Base-by-base conservation (phyloP, 202 grass and related monocot genomes). In the Carex sylvatica region DNA sequence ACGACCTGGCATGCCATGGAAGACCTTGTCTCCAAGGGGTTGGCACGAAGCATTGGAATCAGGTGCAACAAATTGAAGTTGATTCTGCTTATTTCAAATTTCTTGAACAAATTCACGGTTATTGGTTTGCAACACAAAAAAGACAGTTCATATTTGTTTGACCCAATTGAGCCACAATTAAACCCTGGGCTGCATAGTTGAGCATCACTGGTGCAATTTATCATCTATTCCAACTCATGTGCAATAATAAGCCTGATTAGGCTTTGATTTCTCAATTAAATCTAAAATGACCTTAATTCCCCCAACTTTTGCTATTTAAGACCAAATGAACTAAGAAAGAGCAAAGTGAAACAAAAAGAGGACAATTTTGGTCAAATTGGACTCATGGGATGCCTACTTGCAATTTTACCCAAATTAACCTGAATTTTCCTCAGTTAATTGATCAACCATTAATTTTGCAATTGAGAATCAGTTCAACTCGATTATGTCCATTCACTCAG, bases 1-100 rank as follows among this genome's bases (percentile, higher is more conserved):
- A 94, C 95, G 47, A 98, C 92, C 22, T 98, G 95, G 95, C 95
- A 91, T 87, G 88, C 92, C 4, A 95, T 98, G 92, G 95, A 98
- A 80, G 90, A 93, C 59, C 95, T 98, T 87, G 92, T 95, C 83
- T 91, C 92, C 4, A 83, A 78, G 87, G 89, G 89, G 84, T 55
- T 98, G 59, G 95, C 90, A 31, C 87, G 82, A 11, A 91, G 88
- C 82, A 98, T 98, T 36, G 92, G 95, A 53, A 98, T 98, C 68
- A 98, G 95, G 95, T 98, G 76, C 78, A 85, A 11, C 4, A n/a
- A 79, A 26, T 23, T 12, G 12, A 75, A 81, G 10, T 52, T 82
- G 51, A 59, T 82, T 82, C 28, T 2, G n/a, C 24, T 23, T 71
- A 23, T 73, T 70, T 51, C 18, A 52, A 49, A 24, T 82, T 53